Percentiles rank a stretch among this genome's conserved stretches.
These are phyloP conservation scores for Lentinula boryana DNA, from an alignment of 768 basidiomycete species.

Conservation along the genomic window DNA sequence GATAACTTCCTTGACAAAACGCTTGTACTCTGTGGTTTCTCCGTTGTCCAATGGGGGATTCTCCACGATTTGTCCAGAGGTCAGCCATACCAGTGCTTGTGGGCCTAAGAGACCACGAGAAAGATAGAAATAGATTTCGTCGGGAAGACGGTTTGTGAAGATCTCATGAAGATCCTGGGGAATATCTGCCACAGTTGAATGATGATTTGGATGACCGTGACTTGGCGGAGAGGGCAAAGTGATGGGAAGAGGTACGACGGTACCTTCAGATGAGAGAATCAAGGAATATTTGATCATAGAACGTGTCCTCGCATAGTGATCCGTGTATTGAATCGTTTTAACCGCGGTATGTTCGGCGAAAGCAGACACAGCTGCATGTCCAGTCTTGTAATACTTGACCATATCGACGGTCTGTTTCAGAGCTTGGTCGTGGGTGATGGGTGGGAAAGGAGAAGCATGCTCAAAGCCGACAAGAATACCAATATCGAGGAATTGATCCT, in stretches of 20 bases:
- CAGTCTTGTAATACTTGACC: constrained; percentile 90
- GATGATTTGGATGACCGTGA: constrained; percentile 47
- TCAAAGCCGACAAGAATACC: constrained; percentile 91
- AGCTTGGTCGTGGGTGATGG: constrained; percentile 73
- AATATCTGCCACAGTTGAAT: constrained; percentile 81
- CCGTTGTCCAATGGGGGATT: constrained; percentile 90
- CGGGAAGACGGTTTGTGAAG: constrained; percentile 90
- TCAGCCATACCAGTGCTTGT: constrained; percentile 92
- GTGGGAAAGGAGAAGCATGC: constrained; percentile 72
- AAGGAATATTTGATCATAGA: constrained; percentile 91
- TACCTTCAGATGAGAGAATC: constrained; percentile 83
- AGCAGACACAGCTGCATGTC: constrained; percentile 71
- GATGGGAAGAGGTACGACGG: constrained; percentile 75
- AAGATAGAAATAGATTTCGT: constrained; percentile 95
- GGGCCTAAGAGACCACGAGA: constrained; percentile 88
- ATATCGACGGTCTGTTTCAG: constrained; percentile 86
- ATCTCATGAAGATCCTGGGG: constrained; percentile 91
- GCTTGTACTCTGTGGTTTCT: constrained; percentile 89
- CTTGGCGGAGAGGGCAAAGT: constrained; percentile 47
- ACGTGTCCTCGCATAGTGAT: constrained; percentile 84
- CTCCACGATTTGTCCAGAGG: constrained; percentile 78
- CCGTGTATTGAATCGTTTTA: constrained; percentile 72
- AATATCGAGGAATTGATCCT: constrained; percentile 94
- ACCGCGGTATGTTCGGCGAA: constrained; percentile 80
- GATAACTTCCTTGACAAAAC: constrained; percentile 93